Base-by-base conservation (phyloP, 352 stramenopile genomes). In the Phytophthora brassicae region DNA sequence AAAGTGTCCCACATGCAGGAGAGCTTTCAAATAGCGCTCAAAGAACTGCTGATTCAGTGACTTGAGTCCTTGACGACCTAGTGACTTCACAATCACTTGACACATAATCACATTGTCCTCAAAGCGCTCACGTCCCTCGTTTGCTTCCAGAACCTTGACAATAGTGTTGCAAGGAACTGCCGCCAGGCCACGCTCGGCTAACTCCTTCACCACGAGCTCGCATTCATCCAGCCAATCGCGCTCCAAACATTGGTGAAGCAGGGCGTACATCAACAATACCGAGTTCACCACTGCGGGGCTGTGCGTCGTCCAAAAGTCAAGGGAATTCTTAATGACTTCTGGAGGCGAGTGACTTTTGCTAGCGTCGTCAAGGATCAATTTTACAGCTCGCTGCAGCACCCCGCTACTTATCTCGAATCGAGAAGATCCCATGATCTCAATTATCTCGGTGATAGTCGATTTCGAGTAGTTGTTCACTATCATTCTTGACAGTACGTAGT, bases 401-500 rank as follows among this genome's bases (percentile, higher is more conserved):
- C 12, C 16, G 22, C 22, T n/a, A 23, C n/a, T 23, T 19, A n/a
- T 20, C 36, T 47, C 23, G 24, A 57, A 28, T 24, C 8, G 36
- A 3, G 51, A 63, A 19, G 17, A 19, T 26, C 71, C 23, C 64
- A 79, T 77, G 26, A 64, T 41, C 17, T 20, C 13, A 20, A 79
- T 19, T 46, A 77, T 57, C 12, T 52, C 48, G 19, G 55, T 42
- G 17, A 79, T 26, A 16, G 75, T 54, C 16, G 56, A 43, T 22
- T 66, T 23, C 22, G 59, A 46, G 16, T 70, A 60, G 20, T 28
- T 28, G 7, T 48, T 44, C 28, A 68, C 72, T 26, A 79, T 49
- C 68, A 79, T 74, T 44, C 75, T 53, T 68, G 60, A 77, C 46
- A 79, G 17, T 22, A 77, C 59, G 29, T 70, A 77, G 45, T 68